These are phyloP conservation scores for Ilyonectria mors-panacis DNA, from an alignment of 2,329 filamentous ascomycete species.

Conservation along the genomic window DNA sequence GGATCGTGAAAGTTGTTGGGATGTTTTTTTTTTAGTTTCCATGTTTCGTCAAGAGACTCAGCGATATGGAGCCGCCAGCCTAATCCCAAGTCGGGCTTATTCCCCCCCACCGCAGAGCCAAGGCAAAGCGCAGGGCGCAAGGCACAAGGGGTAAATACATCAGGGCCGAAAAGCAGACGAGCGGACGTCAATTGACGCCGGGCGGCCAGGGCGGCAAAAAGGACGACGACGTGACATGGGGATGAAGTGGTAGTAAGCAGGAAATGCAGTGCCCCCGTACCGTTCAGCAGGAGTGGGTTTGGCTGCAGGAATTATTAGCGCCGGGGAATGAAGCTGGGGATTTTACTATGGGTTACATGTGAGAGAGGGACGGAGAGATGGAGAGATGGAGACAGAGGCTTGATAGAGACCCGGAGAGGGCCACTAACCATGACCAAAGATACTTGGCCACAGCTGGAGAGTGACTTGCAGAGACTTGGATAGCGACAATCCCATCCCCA, in stretches of 20 bases:
- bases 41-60: background rate
- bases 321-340: background rate
- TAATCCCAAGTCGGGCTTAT: too few relatives aligned
- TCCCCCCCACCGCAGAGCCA: too few relatives aligned
- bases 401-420: background rate
- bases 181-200: slow-evolving; percentile 8
- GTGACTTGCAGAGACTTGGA: too few relatives aligned
- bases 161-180: slow-evolving; percentile 25
- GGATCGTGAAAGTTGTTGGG: slow-evolving; percentile 21
- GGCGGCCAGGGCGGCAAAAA: slow-evolving; percentile 16
- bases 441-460: too few relatives aligned
- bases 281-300: slow-evolving; percentile 1
- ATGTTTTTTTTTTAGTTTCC: background rate
- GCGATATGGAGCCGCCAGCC: background rate
- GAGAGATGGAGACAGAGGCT: background rate
- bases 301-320: background rate
- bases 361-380: background rate
- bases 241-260: background rate
- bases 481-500: too few relatives aligned
- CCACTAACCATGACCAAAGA: background rate
- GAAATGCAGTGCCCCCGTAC: background rate
- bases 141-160: slow-evolving; percentile 1
- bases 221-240: background rate
- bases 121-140: slow-evolving; percentile 2
- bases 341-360: background rate